Conservation (phyloP, 768 basidiomycete species). For the Suillus decipiens region DNA sequence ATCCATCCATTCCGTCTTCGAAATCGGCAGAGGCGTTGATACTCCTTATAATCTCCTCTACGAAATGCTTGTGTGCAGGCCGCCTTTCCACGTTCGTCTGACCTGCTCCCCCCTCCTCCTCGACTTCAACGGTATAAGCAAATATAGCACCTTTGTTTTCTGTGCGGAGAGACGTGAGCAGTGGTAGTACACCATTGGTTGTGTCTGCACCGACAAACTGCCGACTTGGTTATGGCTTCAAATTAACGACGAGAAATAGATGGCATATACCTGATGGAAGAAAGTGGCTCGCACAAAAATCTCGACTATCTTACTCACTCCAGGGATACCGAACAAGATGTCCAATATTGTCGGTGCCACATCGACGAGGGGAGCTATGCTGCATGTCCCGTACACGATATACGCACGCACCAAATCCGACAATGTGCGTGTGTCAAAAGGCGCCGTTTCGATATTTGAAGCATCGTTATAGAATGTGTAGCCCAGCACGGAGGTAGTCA, state of each 20-base stretch:
- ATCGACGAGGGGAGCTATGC: constrained; percentile 76
- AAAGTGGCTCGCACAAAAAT: constrained; percentile 76
- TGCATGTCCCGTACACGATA: constrained; percentile 79
- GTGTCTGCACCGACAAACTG: constrained; percentile 92
- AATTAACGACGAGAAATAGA: not conserved
- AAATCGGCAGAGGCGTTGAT: constrained; percentile 83
- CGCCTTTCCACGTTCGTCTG: constrained; percentile 19
- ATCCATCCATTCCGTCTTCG: constrained; percentile 50
- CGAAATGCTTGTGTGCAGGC: constrained; percentile 58
- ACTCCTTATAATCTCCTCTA: constrained; percentile 73
- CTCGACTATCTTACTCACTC: constrained; percentile 63
- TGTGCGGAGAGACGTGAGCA: constrained; percentile 60
- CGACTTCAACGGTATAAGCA: constrained; percentile 85
- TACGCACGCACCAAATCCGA: constrained; percentile 53
- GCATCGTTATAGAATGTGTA: not conserved
- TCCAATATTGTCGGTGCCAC: constrained; percentile 67
- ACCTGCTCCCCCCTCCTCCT: constrained; percentile 54
- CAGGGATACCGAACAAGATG: constrained; percentile 48
- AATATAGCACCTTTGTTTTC: constrained; percentile 77
- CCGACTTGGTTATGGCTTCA: not conserved
- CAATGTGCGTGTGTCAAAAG: constrained; percentile 1
- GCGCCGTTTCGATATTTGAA: not conserved
- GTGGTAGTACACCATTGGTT: constrained; percentile 63
- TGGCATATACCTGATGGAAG: constrained; percentile 68
- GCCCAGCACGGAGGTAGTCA: not conserved